A percentile compares a stretch with the other conserved stretches of the same genome.
Conservation (phyloP, 352 stramenopile species). For the Phytophthora megakarya region DNA sequence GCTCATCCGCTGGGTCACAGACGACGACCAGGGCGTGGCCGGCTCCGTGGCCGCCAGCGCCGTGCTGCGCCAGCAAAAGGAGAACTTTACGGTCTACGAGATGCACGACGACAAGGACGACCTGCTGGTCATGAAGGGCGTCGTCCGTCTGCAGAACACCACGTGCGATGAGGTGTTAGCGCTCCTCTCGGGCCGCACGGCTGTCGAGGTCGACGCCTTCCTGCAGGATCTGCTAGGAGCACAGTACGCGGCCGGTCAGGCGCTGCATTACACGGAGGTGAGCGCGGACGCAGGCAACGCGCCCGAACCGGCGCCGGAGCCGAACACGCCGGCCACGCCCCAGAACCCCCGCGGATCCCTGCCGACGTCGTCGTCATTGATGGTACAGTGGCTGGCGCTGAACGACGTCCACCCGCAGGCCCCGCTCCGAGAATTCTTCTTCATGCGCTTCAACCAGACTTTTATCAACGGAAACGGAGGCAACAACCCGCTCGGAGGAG, state of each 20-base stretch:
- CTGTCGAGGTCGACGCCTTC: constrained; percentile 49
- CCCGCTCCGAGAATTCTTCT: constrained; percentile 78
- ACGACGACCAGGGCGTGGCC: constrained; percentile 55
- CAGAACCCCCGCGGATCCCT: constrained; percentile 32
- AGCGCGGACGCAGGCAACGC: constrained; percentile 29
- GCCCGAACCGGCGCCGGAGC: constrained; percentile 29
- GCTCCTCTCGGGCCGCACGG: constrained; percentile 54
- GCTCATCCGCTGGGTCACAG: constrained; percentile 68
- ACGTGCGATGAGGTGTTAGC: constrained; percentile 74
- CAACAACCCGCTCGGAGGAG: constrained; percentile 33
- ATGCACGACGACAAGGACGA: constrained; percentile 54
- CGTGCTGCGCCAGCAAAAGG: constrained; percentile 72
- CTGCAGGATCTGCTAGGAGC: constrained; percentile 64
- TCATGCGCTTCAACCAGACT: constrained; percentile 77
- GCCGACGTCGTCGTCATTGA: constrained; percentile 35
- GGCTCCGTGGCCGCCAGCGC: constrained; percentile 34
- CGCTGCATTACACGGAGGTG: constrained; percentile 59
- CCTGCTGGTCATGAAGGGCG: constrained; percentile 73
- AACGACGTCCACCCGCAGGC: constrained; percentile 58
- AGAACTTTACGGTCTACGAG: constrained; percentile 82
- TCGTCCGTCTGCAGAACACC: constrained; percentile 68
- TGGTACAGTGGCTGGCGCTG: constrained; percentile 78
- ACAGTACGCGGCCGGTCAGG: constrained; percentile 62
- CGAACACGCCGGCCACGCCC: constrained; percentile 25
- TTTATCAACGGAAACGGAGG: constrained; percentile 47